Conservation (phyloP, 2,329 filamentous ascomycete species). For the Xylariaceae sp. region DNA sequence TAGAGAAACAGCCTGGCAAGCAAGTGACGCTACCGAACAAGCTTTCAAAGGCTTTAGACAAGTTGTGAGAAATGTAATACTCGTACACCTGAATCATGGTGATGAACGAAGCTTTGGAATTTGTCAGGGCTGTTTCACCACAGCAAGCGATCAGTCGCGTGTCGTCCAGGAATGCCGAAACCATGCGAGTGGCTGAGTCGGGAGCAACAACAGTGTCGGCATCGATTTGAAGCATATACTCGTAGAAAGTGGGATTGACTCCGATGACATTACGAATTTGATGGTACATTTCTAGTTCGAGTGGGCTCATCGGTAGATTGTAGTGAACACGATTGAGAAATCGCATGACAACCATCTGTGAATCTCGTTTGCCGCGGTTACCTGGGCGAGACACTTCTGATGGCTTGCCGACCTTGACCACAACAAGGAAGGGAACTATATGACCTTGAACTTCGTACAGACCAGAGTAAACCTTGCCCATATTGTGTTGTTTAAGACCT, state of each 20-base stretch:
- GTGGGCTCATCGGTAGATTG: constrained; percentile 92
- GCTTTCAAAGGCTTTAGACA: constrained; percentile 96
- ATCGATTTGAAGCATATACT: constrained; percentile 95
- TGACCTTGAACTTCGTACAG: constrained; percentile 97
- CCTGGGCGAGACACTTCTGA: constrained; percentile 93
- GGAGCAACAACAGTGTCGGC: constrained; percentile 92
- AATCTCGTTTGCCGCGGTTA: constrained; percentile 99
- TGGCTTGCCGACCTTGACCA: constrained; percentile 97
- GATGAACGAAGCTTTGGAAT: constrained; percentile 89
- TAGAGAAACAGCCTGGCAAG: constrained; percentile 97
- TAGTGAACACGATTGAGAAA: constrained; percentile 99
- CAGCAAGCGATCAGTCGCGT: constrained; percentile 93
- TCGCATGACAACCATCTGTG: constrained; percentile 97
- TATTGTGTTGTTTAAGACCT: constrained; percentile 97
- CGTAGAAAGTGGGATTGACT: constrained; percentile 97
- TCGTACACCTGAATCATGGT: constrained; percentile 99
- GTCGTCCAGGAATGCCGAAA: constrained; percentile 88
- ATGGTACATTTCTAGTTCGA: constrained; percentile 98
- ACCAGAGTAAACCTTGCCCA: constrained; percentile 98
- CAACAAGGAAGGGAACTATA: constrained; percentile 95
- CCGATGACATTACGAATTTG: constrained; percentile 99
- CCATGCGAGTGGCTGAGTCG: constrained; percentile 90
- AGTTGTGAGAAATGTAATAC: constrained; percentile 98
- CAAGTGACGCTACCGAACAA: constrained; percentile 97
- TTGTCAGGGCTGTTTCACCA: constrained; percentile 91